These are phyloP conservation scores for Sporobolus alterniflorus DNA, from an alignment of 202 grass and related monocot species.

Conservation along the genomic window DNA sequence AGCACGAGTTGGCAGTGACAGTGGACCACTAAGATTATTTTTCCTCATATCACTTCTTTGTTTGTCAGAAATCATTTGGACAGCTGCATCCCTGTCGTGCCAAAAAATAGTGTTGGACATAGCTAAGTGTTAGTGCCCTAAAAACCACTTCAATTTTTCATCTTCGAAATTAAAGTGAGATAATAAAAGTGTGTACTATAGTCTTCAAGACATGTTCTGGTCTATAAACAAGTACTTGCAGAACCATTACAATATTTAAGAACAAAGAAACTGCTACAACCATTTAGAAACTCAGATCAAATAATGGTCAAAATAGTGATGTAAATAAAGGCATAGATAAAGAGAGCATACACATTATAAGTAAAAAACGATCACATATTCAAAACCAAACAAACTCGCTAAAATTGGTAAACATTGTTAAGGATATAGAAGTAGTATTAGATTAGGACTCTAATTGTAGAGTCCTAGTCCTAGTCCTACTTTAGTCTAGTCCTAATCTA, in stretches of 20 bases:
- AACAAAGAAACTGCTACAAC: not conserved
- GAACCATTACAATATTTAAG: not conserved
- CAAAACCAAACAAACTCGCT: too few relatives aligned
- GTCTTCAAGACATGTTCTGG: not conserved
- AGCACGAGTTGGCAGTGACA: constrained; percentile 96
- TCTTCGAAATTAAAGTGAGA: constrained; percentile 7
- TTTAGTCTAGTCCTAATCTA: too few relatives aligned
- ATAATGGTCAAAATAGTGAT: not conserved
- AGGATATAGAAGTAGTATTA: too few relatives aligned
- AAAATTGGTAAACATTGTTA: too few relatives aligned
- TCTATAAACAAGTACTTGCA: not conserved
- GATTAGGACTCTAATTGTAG: too few relatives aligned
- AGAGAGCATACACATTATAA: too few relatives aligned
- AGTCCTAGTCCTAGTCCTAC: too few relatives aligned
- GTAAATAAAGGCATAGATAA: not conserved
- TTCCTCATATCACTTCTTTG: constrained; percentile 71
- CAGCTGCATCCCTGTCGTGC: constrained; percentile 60
- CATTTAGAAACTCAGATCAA: not conserved
- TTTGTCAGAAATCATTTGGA: constrained; percentile 56
- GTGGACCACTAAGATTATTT: constrained; percentile 93
- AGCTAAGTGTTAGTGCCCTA: not conserved
- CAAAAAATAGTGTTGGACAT: constrained; percentile 17
- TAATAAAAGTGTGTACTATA: not conserved
- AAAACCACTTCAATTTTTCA: not conserved
- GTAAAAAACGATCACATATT: too few relatives aligned